Conservation (phyloP, 2,329 filamentous ascomycete species). For the Calonectria montana region DNA sequence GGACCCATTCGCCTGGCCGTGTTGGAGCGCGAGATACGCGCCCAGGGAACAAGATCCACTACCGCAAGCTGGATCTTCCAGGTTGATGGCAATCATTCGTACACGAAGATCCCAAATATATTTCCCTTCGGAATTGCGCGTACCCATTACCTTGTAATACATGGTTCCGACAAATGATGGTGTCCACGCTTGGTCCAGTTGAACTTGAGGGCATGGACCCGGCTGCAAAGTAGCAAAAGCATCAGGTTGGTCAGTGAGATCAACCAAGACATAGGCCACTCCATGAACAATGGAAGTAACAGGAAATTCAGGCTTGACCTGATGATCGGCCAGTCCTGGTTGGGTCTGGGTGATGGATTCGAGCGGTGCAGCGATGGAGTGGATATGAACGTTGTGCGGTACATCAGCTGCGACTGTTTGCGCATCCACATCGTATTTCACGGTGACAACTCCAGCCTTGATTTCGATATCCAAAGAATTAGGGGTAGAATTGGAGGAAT, state of each 20-base stretch:
- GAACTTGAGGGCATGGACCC: neutral
- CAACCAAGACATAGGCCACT: slow-evolving; percentile 10
- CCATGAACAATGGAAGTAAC: slow-evolving; percentile 15
- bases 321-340: neutral
- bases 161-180: slow-evolving; percentile 22
- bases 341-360: slow-evolving; percentile 11
- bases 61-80: slow-evolving; percentile 25
- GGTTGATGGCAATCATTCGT: slow-evolving; percentile 29
- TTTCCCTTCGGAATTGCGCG: neutral
- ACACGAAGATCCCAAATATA: slow-evolving; percentile 18
- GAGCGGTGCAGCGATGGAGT: neutral
- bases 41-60: slow-evolving; percentile 21
- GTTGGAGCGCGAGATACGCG: slow-evolving; percentile 20
- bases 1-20: neutral
- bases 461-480: neutral
- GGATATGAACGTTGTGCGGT: slow-evolving; percentile 28
- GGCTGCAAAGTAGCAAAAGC: slow-evolving; percentile 13
- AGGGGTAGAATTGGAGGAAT: neutral
- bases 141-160: slow-evolving; percentile 11
- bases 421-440: slow-evolving; percentile 8
- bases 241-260: slow-evolving; percentile 12
- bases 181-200: slow-evolving; percentile 18
- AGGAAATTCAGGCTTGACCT: neutral
- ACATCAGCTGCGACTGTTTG: slow-evolving; percentile 24
- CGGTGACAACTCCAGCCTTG: slow-evolving; percentile 12